These are phyloP conservation scores for Fusarium oligoseptatum DNA, from an alignment of 2,329 filamentous ascomycete genomes.

Conservation along the genomic window DNA sequence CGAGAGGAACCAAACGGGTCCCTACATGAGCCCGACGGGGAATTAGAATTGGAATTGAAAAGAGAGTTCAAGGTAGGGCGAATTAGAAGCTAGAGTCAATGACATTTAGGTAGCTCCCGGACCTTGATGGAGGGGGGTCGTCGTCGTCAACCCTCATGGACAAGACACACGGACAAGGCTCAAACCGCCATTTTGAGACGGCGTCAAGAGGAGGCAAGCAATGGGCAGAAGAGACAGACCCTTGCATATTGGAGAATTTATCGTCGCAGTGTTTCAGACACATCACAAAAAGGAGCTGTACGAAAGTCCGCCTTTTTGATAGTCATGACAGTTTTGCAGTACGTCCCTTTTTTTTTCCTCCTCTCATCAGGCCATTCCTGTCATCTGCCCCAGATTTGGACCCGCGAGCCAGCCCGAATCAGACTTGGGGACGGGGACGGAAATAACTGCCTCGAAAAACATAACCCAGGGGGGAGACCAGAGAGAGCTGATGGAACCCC, in stretches of 20 bases:
- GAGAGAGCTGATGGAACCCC: constrained; percentile 27
- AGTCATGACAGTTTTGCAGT: constrained; percentile 17
- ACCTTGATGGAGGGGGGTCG: constrained; percentile 8
- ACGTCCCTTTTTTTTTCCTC: neutral
- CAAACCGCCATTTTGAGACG: constrained; percentile 3
- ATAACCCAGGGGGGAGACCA: constrained; percentile 16
- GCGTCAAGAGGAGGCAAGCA: neutral
- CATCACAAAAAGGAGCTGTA: constrained; percentile 3
- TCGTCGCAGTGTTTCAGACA: constrained; percentile 7
- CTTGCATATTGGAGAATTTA: constrained; percentile 1
- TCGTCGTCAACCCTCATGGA: constrained; percentile 14
- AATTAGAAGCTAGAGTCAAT: neutral
- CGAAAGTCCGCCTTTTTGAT: constrained; percentile 20
- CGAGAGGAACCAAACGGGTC: constrained; percentile 12
- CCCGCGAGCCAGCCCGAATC: constrained; percentile 3
- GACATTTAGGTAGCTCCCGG: neutral
- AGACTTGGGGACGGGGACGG: constrained; percentile 24
- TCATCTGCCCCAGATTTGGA: constrained; percentile 20
- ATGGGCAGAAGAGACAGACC: neutral
- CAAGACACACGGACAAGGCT: neutral
- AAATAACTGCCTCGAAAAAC: constrained; percentile 31
- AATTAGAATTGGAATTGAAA: neutral
- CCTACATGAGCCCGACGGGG: constrained; percentile 6
- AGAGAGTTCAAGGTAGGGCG: neutral
- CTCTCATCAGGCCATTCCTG: constrained; percentile 30